Conservation (phyloP, 768 basidiomycete species). For the Austroboletus eburneus region DNA sequence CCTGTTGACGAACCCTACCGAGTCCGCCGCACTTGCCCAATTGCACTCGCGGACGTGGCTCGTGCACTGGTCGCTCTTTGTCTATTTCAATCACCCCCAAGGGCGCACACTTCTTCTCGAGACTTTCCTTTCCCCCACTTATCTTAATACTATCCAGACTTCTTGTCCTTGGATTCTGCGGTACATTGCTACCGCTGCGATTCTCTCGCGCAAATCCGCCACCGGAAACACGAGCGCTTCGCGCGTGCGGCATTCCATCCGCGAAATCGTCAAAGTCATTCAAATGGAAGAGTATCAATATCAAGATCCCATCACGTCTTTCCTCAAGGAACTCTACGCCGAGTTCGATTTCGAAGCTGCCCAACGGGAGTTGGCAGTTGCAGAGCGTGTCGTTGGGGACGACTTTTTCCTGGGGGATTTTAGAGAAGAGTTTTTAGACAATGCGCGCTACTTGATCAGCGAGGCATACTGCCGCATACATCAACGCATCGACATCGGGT, state of each 20-base stretch:
- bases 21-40: constrained; percentile 76
- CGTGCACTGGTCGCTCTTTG: constrained; percentile 96
- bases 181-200: constrained; percentile 89
- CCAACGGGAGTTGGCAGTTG: constrained; percentile 71
- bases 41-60: constrained; percentile 96
- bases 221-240: constrained; percentile 49
- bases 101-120: constrained; percentile 91
- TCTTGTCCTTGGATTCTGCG: constrained; percentile 92
- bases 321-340: constrained; percentile 89
- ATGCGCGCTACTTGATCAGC: constrained; percentile 91
- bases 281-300: constrained; percentile 97
- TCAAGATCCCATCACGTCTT: constrained; percentile 87
- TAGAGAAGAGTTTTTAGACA: constrained; percentile 93
- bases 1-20: constrained; percentile 40
- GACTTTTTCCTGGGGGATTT: constrained; percentile 95
- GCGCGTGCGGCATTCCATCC: constrained; percentile 82
- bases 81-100: constrained; percentile 95
- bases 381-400: constrained; percentile 78
- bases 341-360: constrained; percentile 97
- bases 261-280: constrained; percentile 89
- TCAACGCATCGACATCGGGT: constrained; percentile 87
- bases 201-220: constrained; percentile 81
- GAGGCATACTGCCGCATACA: constrained; percentile 99
- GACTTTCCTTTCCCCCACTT: constrained; percentile 92
- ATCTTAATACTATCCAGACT: constrained; percentile 98